Base-by-base conservation (phyloP, 495 filamentous ascomycete species). In the Viridothelium virens region DNA sequence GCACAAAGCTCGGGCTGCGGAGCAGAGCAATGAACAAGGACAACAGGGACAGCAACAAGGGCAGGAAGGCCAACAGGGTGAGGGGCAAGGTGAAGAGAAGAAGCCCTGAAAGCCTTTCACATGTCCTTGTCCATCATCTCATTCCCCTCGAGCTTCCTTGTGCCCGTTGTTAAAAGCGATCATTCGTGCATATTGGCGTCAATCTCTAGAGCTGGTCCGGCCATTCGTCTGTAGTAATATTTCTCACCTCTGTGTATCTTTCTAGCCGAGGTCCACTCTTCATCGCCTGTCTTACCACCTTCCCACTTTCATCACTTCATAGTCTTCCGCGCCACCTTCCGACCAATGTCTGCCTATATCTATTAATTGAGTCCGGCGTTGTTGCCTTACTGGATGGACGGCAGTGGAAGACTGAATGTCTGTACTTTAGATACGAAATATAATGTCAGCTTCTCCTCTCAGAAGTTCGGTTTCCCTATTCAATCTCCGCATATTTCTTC, bases 1-100 rank as follows among this genome's bases (percentile, higher is more conserved):
- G 91, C 94, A 98, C 87, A 95, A 95, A 84, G 91, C 95, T 62
- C 86, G 91, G 69, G 72, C 78, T 70, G 50, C 64, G 41, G 68
- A 72, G 64, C 67, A 66, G 66, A 64, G 56, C 63, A 70, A 66
- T 37, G 70, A 72, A 53, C 67, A 71, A 65, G 53, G 67, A 18
- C 64, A 62, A n/a, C 47, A 78, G 75, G 70, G 70, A 66, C 67
- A 67, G 38, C 80, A 80, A 76, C 67, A 70, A 67, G 68, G 67
- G 56, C 68, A 76, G 68, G 78, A 80, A 72, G 74, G 73, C 65
- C 53, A 59, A 59, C 53, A n/a, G 53, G 77, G 78, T 70, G 88
- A 93, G 79, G 87, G 88, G 68, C 48, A 53, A 18, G 53, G 53
- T 36, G 53, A 59, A 5, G 91, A 97, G 86, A 95, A 91, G 82